Percentiles rank a stretch among this genome's conserved stretches.
Conservation (phyloP, 768 basidiomycete species). For the Mycena rosella region DNA sequence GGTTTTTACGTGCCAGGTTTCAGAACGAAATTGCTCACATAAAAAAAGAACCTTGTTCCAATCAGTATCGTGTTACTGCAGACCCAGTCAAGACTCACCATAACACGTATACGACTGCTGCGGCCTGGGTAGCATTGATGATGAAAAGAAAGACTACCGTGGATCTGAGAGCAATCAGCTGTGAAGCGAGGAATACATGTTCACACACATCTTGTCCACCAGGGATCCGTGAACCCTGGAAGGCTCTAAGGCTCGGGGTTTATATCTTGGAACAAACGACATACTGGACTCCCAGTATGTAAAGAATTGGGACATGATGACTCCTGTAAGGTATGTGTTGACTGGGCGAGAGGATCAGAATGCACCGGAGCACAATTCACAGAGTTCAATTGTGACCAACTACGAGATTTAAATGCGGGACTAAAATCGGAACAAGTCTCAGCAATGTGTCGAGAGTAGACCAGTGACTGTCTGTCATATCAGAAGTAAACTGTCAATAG, state of each 20-base stretch:
- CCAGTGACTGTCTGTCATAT: too few relatives aligned
- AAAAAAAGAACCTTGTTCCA: neutral
- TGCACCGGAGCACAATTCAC: too few relatives aligned
- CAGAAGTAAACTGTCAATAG: too few relatives aligned
- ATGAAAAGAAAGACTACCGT: constrained; percentile 1
- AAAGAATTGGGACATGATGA: constrained; percentile 1
- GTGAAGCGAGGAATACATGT: neutral
- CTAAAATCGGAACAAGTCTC: too few relatives aligned
- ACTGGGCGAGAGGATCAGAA: too few relatives aligned
- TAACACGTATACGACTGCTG: constrained; percentile 2
- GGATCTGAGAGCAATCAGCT: neutral
- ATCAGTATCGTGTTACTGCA: neutral
- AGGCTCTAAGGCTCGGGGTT: neutral
- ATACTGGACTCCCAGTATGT: constrained; percentile 1
- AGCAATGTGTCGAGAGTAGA: too few relatives aligned
- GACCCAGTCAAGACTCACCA: neutral
- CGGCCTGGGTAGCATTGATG: neutral
- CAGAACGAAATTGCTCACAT: neutral
- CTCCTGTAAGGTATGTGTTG: constrained; percentile 1
- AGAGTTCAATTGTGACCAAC: too few relatives aligned
- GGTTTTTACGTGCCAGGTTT: neutral
- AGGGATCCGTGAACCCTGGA: neutral
- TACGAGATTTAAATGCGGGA: too few relatives aligned
- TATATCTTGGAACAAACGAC: neutral
- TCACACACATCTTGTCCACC: neutral